Evolutionary conservation across 2,329 filamentous ascomycete genomes (phyloP).

Genomic region (Pseudocercospora fuligena): DNA sequence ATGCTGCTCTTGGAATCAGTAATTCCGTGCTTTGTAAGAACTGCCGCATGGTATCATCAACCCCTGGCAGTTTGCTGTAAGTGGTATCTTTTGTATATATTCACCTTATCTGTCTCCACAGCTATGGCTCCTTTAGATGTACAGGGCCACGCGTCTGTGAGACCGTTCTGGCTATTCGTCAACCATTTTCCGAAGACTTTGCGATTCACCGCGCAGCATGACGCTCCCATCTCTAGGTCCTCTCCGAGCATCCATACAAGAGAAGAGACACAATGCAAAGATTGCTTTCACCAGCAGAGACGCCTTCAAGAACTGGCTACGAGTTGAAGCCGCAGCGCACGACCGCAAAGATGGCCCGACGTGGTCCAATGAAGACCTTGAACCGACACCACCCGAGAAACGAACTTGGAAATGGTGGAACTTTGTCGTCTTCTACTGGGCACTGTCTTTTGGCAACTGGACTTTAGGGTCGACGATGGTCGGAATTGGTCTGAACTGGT

Average conservation of each 20-base stretch:
- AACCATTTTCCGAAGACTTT: not conserved
- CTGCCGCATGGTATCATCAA: not conserved
- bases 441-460: slow-evolving; percentile 50
- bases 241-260: not conserved
- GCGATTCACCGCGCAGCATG: not conserved
- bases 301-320: slow-evolving; percentile 32
- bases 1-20: no score
- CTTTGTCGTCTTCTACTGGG: slow-evolving; percentile 42
- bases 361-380: slow-evolving; percentile 36
- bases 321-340: slow-evolving; percentile 29
- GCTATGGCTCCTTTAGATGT: not conserved
- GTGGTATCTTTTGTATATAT: slow-evolving; percentile 1
- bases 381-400: slow-evolving; percentile 30
- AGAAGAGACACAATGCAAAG: slow-evolving; percentile 6
- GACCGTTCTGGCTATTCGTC: no score
- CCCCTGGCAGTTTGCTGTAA: not conserved
- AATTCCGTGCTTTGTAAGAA: not conserved
- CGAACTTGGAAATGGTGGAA: slow-evolving; percentile 31
- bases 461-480: slow-evolving; percentile 46
- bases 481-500: slow-evolving; percentile 53
- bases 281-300: slow-evolving; percentile 32
- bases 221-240: not conserved
- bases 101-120: slow-evolving; percentile 4
- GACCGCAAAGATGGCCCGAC: slow-evolving; percentile 42
- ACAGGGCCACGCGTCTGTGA: not conserved